These are phyloP conservation scores for Talaromyces adpressus DNA, from an alignment of 495 filamentous ascomycete species.

Conservation along the genomic window DNA sequence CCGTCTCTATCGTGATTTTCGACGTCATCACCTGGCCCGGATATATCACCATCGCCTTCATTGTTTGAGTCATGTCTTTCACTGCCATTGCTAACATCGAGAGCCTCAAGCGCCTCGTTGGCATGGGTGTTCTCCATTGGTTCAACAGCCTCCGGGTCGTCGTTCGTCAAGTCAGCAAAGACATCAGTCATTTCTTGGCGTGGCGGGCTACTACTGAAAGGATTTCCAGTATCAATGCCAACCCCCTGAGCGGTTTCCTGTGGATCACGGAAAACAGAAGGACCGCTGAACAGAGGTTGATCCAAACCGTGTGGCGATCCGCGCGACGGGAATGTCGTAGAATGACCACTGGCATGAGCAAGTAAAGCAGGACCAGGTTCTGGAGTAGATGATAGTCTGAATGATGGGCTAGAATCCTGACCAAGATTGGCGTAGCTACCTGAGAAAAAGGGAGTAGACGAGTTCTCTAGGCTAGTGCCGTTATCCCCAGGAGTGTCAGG, in stretches of 20 bases:
- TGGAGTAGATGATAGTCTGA: slow-evolving; percentile 12
- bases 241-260: slow-evolving; percentile 15
- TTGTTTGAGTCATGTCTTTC: slow-evolving; percentile 15
- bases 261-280: slow-evolving; percentile 28
- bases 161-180: slow-evolving; percentile 41
- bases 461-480: slow-evolving; percentile 29
- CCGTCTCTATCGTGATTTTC: slow-evolving; percentile 7
- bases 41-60: slow-evolving; percentile 12
- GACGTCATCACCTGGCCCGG: slow-evolving; percentile 1
- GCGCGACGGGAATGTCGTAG: slow-evolving; percentile 34
- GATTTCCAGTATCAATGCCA: slow-evolving; percentile 19
- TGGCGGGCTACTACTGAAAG: slow-evolving; percentile 32
- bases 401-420: slow-evolving; percentile 27
- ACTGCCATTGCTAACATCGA: slow-evolving; percentile 34
- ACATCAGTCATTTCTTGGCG: slow-evolving; percentile 38
- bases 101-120: slow-evolving; percentile 37
- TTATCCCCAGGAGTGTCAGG: slow-evolving; percentile 16
- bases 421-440: slow-evolving; percentile 33
- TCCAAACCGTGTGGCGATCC: slow-evolving; percentile 33
- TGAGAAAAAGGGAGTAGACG: slow-evolving; percentile 25
- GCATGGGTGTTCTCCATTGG: slow-evolving; percentile 41
- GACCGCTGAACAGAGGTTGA: slow-evolving; percentile 34
- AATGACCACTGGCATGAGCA: slow-evolving; percentile 28
- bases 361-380: slow-evolving; percentile 33
- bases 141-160: slow-evolving; percentile 32